phyloP scores from a whole-genome alignment of 768 basidiomycete genomes.

The Naganishia antarctica region DNA sequence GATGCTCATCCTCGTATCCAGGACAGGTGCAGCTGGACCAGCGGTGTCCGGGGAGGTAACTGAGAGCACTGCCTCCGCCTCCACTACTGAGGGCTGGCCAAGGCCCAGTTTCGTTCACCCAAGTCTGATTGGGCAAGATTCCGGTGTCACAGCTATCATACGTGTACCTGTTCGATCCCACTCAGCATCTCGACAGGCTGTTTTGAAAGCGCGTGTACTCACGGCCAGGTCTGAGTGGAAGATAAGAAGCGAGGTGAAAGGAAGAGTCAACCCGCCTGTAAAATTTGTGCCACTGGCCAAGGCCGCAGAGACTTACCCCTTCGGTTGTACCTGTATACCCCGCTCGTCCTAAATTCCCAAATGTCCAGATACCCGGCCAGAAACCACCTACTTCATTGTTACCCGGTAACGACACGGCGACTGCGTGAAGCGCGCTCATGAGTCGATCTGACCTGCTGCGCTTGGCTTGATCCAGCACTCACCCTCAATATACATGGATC shows the following conservation, averaged over 20 bases:
- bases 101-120: slow-evolving; percentile 38
- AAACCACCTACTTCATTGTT: slow-evolving; percentile 45
- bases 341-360: slow-evolving; percentile 54
- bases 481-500: slow-evolving; percentile 64
- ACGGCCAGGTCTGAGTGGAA: slow-evolving; percentile 23
- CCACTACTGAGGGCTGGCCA: slow-evolving; percentile 43
- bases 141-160: slow-evolving; percentile 47
- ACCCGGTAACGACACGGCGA: slow-evolving; percentile 53
- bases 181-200: not conserved
- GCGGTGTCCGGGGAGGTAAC: slow-evolving; percentile 49
- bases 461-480: not conserved
- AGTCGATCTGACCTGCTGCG: not conserved
- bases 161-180: slow-evolving; percentile 31
- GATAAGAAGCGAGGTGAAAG: too few species aligned
- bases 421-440: slow-evolving; percentile 19
- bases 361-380: slow-evolving; percentile 59
- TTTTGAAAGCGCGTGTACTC: not conserved
- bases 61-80: slow-evolving; percentile 38
- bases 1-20: slow-evolving; percentile 65
- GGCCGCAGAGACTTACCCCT: slow-evolving; percentile 2
- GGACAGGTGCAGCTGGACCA: slow-evolving; percentile 76
- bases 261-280: too few species aligned
- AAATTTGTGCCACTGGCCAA: not conserved
- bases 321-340: slow-evolving; percentile 26
- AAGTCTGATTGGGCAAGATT: slow-evolving; percentile 45